Evolutionary conservation across 2,329 filamentous ascomycete species (phyloP).

Genomic region (Cryphonectria naterciae): DNA sequence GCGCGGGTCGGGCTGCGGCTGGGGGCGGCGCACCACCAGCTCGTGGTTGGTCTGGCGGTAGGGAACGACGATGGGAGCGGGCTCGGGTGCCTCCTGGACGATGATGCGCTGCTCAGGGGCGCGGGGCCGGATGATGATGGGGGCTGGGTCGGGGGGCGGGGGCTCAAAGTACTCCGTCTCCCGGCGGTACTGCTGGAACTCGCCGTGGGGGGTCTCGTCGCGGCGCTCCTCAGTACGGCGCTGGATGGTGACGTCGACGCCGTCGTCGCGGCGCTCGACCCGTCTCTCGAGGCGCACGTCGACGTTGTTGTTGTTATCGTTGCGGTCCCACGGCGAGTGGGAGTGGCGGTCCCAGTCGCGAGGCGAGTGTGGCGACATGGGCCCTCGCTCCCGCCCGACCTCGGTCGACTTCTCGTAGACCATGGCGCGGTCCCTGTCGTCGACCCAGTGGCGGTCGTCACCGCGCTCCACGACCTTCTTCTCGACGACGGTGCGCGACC

Average conservation of each 20-base stretch:
- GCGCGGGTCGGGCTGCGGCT: conserved; percentile 39
- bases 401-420: conserved; percentile 52
- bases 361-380: conserved; percentile 33
- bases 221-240: conserved; percentile 56
- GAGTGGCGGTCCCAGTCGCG: conserved; percentile 42
- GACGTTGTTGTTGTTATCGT: conserved; percentile 45
- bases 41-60: conserved; percentile 48
- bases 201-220: conserved; percentile 49
- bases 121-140: conserved; percentile 61
- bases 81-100: conserved; percentile 59
- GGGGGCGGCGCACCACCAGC: conserved; percentile 37
- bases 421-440: conserved; percentile 40
- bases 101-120: conserved; percentile 64
- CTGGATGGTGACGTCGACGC: conserved; percentile 56
- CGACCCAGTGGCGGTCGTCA: conserved; percentile 41
- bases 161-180: conserved; percentile 66
- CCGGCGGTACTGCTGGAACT: conserved; percentile 63
- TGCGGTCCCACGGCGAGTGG: conserved; percentile 39
- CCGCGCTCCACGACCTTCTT: conserved; percentile 40
- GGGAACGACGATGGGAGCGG: conserved; percentile 55
- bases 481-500: conserved; percentile 38
- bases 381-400: conserved; percentile 42
- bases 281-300: conserved; percentile 50
- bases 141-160: conserved; percentile 47
- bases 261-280: conserved; percentile 48